phyloP scores from a whole-genome alignment of 2,329 filamentous ascomycete genomes.

The Talaromyces islandicus region DNA sequence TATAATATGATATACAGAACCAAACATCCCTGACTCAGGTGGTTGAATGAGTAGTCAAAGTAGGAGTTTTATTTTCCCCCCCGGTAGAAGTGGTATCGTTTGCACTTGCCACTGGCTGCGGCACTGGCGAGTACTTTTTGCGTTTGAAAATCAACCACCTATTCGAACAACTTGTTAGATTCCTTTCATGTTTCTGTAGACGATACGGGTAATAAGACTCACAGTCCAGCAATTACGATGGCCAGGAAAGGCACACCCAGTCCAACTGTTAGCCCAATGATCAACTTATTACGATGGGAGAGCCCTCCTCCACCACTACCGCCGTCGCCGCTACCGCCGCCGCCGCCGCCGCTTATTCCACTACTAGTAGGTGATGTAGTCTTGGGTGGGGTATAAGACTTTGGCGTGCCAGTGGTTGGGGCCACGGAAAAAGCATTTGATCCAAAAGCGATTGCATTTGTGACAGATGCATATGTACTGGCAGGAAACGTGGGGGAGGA shows the following conservation, averaged over 20 bases:
- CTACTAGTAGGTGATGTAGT: constrained; percentile 14
- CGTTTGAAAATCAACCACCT: background rate
- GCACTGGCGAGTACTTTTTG: background rate
- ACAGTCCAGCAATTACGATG: background rate
- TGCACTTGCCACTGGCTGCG: background rate
- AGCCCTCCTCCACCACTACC: constrained; percentile 22
- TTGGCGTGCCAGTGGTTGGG: constrained; percentile 40
- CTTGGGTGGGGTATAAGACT: constrained; percentile 36
- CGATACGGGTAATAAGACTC: background rate
- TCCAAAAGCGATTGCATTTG: constrained; percentile 40
- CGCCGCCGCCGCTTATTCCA: background rate
- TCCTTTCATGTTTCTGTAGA: background rate
- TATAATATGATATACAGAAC: background rate
- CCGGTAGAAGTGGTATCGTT: background rate
- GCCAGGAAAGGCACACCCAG: constrained; percentile 15
- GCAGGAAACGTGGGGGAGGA: constrained; percentile 35
- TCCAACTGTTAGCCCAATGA: constrained; percentile 47
- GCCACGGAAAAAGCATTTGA: constrained; percentile 29
- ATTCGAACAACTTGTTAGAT: background rate
- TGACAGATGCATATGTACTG: constrained; percentile 20
- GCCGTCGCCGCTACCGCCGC: constrained; percentile 12
- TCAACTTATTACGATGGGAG: constrained; percentile 32
- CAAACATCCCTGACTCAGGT: background rate
- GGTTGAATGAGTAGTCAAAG: background rate
- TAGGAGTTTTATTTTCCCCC: background rate